Evolutionary conservation across 352 stramenopile species (phyloP).

Genomic region (Globisporangium iwayamae): DNA sequence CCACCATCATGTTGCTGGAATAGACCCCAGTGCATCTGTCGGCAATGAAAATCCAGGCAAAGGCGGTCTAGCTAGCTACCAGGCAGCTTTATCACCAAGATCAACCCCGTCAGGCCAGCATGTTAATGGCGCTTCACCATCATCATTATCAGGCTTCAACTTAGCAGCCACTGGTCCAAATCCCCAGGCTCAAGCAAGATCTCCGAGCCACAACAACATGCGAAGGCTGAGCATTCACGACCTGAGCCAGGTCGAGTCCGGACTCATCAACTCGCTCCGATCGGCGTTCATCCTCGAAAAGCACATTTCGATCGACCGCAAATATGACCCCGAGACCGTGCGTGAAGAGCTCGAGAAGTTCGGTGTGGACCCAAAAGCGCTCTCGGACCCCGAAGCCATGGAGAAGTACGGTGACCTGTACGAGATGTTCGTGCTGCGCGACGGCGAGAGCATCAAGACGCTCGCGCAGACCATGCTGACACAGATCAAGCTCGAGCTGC

Average conservation of each 20-base stretch:
- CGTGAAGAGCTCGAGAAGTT: slow-evolving; percentile 57
- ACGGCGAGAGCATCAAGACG: slow-evolving; percentile 61
- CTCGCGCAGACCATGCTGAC: slow-evolving; percentile 51
- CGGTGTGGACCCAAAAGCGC: slow-evolving; percentile 23
- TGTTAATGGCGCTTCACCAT: neutral
- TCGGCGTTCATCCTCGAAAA: slow-evolving; percentile 70
- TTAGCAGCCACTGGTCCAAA: neutral
- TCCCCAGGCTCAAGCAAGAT: neutral
- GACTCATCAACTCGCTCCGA: slow-evolving; percentile 53
- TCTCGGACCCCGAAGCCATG: slow-evolving; percentile 19
- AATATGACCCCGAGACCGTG: slow-evolving; percentile 34
- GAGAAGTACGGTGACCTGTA: slow-evolving; percentile 57
- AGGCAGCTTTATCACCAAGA: neutral
- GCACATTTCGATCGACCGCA: slow-evolving; percentile 53
- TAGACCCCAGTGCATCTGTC: neutral
- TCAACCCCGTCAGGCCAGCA: neutral
- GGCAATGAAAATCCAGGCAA: neutral
- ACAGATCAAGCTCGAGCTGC: slow-evolving; percentile 69
- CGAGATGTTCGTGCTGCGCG: slow-evolving; percentile 61
- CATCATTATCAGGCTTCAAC: neutral
- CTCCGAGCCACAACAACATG: slow-evolving; percentile 27
- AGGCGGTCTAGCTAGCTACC: neutral
- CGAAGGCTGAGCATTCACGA: slow-evolving; percentile 39
- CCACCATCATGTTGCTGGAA: neutral
- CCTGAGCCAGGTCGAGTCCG: slow-evolving; percentile 41